Base-by-base conservation (phyloP, 352 stramenopile genomes). In the Globisporangium yorkense region DNA sequence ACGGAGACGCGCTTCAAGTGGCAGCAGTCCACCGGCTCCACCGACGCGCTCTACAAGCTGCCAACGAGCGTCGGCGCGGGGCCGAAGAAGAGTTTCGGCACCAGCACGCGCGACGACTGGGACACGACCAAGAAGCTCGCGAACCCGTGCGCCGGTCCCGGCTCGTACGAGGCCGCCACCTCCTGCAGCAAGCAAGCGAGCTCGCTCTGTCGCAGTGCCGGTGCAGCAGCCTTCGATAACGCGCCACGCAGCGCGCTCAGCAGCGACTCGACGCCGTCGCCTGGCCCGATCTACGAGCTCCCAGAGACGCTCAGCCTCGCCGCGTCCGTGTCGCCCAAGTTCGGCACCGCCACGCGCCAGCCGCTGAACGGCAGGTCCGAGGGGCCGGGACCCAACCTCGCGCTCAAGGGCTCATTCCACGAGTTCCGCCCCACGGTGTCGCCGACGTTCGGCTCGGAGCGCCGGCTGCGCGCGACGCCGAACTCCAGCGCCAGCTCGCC, bases 51-150 rank as follows among this genome's bases (percentile, higher is more conserved):
- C 33, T 92, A 92, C 62, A 80, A 65, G n/a, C 56, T 92, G 6
- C 83, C 83, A 0, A 72, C 76, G 2, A 88, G 65, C 29, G 77
- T 90, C 48, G 80, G 80, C 21, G 46, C 74, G 0, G 72, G 74
- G 0, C 27, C 67, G 0, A 84, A 84, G 51, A 93, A 91, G 57
- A 84, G 81, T 59, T 93, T 92, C 29, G 81, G 84, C 43, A 88
- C 79, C 21, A 88, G 75, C 61, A 92, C 84, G 21, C 71, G 81
- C 5, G 84, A 91, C 6, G 80, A 93, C 56, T 92, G 84, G 84
- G 84, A 93, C 51, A n/a, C 70, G 40, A 70, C 62, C 31, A 75
- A 79, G 47, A 89, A 89, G 63, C 68, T 64, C 21, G 58, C 65
- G 20, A 79, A 91, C 49, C 70, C 83, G n/a, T 79, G 78, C 20